Conservation (phyloP, 1,284 basidiomycete genomes). For the Microbotryum lychnidis-dioicae region DNA sequence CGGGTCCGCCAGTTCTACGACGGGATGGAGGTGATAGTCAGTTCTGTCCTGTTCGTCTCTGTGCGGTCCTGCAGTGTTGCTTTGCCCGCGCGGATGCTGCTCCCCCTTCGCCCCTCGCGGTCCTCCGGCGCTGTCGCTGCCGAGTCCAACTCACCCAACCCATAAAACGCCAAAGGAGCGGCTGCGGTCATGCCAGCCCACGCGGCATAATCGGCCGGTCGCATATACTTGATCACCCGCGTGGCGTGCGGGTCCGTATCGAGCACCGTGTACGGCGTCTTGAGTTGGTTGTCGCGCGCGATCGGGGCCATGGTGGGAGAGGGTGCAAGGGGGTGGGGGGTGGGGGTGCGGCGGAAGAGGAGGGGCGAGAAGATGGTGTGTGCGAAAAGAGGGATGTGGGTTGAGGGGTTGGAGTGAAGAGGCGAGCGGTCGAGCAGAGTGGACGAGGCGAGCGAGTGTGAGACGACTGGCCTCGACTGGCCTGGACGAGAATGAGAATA, state of each 20-base stretch:
- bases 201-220: slow-evolving; percentile 74
- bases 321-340: not conserved
- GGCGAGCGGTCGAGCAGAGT: not conserved
- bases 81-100: no score
- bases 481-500: no score
- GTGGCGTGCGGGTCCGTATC: slow-evolving; percentile 71
- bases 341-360: not conserved
- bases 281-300: slow-evolving; percentile 20
- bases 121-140: no score
- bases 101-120: no score
- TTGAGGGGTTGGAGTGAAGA: no score
- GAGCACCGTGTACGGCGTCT: slow-evolving; percentile 31
- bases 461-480: no score
- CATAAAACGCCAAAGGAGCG: slow-evolving; percentile 64
- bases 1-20: slow-evolving; percentile 44
- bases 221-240: slow-evolving; percentile 82
- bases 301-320: not conserved
- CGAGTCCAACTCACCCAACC: slow-evolving; percentile 52
- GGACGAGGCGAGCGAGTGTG: no score
- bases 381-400: no score
- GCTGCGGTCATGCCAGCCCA: slow-evolving; percentile 76
- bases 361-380: not conserved
- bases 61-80: no score
- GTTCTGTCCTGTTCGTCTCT: no score
- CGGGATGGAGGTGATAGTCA: no score